Conservation (phyloP, 306 rosid species). For the Castanospermum australe region DNA sequence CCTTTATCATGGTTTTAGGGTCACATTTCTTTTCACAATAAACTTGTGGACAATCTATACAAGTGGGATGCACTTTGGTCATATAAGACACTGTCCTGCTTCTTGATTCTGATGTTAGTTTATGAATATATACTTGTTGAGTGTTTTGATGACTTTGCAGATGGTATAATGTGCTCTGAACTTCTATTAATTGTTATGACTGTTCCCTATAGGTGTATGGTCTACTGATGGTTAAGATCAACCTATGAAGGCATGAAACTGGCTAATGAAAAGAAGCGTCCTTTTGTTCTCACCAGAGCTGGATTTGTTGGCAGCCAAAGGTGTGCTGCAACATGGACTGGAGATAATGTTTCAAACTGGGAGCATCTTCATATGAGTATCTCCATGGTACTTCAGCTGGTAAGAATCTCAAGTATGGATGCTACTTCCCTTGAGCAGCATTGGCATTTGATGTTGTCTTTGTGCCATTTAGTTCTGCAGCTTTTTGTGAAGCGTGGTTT, state of each 20-base stretch:
- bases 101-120: slow-evolving; percentile 19
- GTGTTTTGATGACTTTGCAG: slow-evolving; percentile 7
- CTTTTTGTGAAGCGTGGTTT: slow-evolving; percentile 4
- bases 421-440: slow-evolving; percentile 16
- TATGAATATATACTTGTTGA: slow-evolving; percentile 9
- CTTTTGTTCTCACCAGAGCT: slow-evolving; percentile 96
- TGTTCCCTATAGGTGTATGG: slow-evolving; percentile 74
- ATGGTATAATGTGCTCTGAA: background rate
- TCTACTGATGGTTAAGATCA: slow-evolving; percentile 87
- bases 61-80: slow-evolving; percentile 18
- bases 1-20: slow-evolving; percentile 17
- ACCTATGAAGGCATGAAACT: slow-evolving; percentile 90
- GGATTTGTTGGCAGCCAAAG: slow-evolving; percentile 94
- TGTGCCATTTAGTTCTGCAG: background rate
- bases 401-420: slow-evolving; percentile 40
- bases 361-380: slow-evolving; percentile 97
- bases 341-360: slow-evolving; percentile 93
- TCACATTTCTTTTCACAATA: background rate
- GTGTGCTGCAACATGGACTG: slow-evolving; percentile 96
- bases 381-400: slow-evolving; percentile 95
- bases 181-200: slow-evolving; percentile 23
- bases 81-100: slow-evolving; percentile 7
- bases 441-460: slow-evolving; percentile 20
- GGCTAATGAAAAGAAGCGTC: slow-evolving; percentile 71
- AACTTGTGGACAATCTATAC: slow-evolving; percentile 9